Base-by-base conservation (phyloP, 2,329 filamentous ascomycete species). In the Cladosporium sp. region DNA sequence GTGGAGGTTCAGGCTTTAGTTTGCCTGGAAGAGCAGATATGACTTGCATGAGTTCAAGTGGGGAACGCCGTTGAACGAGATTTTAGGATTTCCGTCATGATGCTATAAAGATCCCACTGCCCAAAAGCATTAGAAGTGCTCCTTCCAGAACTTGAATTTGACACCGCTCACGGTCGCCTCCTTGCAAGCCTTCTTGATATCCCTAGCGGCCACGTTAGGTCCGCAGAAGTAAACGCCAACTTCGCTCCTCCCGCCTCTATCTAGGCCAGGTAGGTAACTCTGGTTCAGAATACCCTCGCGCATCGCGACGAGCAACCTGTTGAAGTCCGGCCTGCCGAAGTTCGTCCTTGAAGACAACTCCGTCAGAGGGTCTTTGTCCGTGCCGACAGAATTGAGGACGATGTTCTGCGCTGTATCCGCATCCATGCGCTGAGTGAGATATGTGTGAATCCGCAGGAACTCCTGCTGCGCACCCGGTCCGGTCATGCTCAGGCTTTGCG, bases 221-320 rank as follows among this genome's bases (percentile, higher is more conserved):
- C 93, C 93, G 68, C 93, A 98, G 70, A 97, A 97, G 74, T 98
- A 98, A 16, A 98, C 92, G 71, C 93, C 93, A 11, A 98, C 86
- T 32, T 92, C 89, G 3, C 89, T 94, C 62, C 82, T 80, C 81
- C 69, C 59, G 12, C 48, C 58, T 46, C 42, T 53, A 38, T 94
- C 86, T 13, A 96, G 70, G 1, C 90, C 91, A 47, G 80, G 80
- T 62, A 97, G 82, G 64, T 97, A 98, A 1, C 83, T 86, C 60
- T 89, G 82, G 66, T 95, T 83, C 46, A 89, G 67, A 54, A 98
- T 90, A 36, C 92, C 92, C 52, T 94, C 83, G 38, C 89, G 83
- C 89, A 98, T 94, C 0, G 81, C 84, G 25, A 78, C 76, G 58
- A 98, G 88, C 51, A 98, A 73, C 50, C 84, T 80, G 39, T 74